Percentiles rank a stretch among this genome's conserved stretches.
Evolutionary conservation across 139 green algal genomes (phyloP).

Genomic region (Zygnema circumcarinatum): DNA sequence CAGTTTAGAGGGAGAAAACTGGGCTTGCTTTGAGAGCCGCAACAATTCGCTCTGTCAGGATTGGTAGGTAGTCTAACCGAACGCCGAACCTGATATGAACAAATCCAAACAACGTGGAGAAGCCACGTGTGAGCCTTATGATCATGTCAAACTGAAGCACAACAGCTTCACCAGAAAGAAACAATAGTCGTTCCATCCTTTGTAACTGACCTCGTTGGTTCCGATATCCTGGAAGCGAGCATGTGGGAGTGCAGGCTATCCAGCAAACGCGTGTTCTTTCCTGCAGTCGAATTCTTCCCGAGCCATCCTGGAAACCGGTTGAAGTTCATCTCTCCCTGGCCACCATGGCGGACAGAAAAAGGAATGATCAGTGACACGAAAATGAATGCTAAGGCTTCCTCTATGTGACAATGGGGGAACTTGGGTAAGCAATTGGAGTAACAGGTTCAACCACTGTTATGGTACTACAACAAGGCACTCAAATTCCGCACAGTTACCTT

Average conservation of each 20-base stretch:
- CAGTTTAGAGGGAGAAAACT: too few species aligned
- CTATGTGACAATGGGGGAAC: too few species aligned
- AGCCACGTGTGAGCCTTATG: too few species aligned
- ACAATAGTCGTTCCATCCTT: too few species aligned
- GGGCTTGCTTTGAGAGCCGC: slow-evolving; percentile 65
- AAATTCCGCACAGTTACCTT: too few species aligned
- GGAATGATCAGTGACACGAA: not conserved
- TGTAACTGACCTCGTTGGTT: slow-evolving; percentile 9
- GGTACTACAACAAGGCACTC: not conserved
- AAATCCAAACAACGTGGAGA: slow-evolving; percentile 8
- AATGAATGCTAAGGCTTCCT: too few species aligned
- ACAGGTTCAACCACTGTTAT: not conserved
- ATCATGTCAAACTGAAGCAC: too few species aligned
- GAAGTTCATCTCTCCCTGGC: slow-evolving; percentile 65
- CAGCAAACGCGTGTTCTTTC: slow-evolving; percentile 91
- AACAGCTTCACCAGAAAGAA: too few species aligned
- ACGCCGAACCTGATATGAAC: slow-evolving; percentile 57
- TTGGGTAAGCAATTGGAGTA: too few species aligned
- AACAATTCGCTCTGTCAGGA: slow-evolving; percentile 71
- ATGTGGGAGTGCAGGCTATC: slow-evolving; percentile 86
- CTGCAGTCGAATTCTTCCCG: slow-evolving; percentile 80
- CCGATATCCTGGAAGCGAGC: slow-evolving; percentile 60
- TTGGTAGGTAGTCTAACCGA: slow-evolving; percentile 80
- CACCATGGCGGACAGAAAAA: slow-evolving; percentile 10
- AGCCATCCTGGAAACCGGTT: slow-evolving; percentile 92